Percentiles rank a stretch among this genome's conserved stretches.
These are phyloP conservation scores for Kluyveromyces aestuarii DNA, from an alignment of 805 yeast species.

Conservation along the genomic window DNA sequence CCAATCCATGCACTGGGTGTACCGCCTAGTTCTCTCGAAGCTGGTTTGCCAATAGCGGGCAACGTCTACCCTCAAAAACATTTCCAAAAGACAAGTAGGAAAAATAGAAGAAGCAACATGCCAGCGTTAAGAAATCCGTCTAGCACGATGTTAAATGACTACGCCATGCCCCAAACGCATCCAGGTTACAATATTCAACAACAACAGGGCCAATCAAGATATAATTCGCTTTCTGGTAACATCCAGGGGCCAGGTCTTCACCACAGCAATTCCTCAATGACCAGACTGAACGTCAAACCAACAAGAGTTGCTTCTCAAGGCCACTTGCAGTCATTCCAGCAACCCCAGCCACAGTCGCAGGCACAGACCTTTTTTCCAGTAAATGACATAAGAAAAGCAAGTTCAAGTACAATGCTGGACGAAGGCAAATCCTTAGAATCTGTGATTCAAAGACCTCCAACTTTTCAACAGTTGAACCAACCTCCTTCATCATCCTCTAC, in stretches of 20 bases:
- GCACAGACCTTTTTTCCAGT: neutral
- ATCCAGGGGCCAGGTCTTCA: neutral
- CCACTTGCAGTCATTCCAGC: neutral
- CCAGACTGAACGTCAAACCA: conserved; percentile 1
- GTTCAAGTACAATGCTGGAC: conserved; percentile 16
- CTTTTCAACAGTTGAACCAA: neutral
- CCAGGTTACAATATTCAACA: neutral
- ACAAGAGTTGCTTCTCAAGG: neutral
- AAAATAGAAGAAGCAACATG: conserved; percentile 28
- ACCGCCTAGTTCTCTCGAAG: neutral
- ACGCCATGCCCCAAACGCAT: neutral
- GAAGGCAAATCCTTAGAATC: conserved; percentile 1
- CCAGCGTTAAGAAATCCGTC: conserved; percentile 26
- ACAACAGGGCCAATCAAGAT: conserved; percentile 2
- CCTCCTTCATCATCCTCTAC: conserved; percentile 2
- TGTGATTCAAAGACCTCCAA: conserved; percentile 2
- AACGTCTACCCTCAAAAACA: conserved; percentile 1
- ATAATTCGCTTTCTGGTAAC: conserved; percentile 1
- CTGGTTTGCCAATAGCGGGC: neutral
- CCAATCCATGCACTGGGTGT: neutral
- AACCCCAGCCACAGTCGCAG: conserved; percentile 2
- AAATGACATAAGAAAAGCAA: conserved; percentile 11
- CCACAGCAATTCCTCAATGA: neutral
- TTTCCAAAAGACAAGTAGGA: conserved; percentile 29
- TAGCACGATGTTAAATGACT: conserved; percentile 12